Base-by-base conservation (phyloP, 2,329 filamentous ascomycete genomes). In the Penicillium sp. region DNA sequence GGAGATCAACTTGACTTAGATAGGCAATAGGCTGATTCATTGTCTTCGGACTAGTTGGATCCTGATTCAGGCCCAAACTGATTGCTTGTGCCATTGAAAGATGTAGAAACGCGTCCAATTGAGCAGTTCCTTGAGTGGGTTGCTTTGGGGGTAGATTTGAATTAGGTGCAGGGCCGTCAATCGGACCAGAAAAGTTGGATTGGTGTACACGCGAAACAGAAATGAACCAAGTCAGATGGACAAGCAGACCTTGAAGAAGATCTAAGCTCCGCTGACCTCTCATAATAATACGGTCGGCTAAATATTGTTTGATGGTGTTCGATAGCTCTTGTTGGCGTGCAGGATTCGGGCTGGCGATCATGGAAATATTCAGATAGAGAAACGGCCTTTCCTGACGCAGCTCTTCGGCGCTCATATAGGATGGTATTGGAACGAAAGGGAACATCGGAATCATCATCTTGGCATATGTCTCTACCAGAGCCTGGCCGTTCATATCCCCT, bases 91-190 rank as follows among this genome's bases (percentile, higher is more conserved):
- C 83, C 13, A 78, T 71, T 1, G 84, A 81, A 22, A 87, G 65
- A 9, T 81, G 77, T 2, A 86, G 69, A 3, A 86, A 72, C 56
- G 83, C 85, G 66, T 81, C 81, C 13, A 86, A 70, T 62, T 86
- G 85, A 7, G 44, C 44, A 9, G 44, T 47, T 8, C 44, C 44
- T 17, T 47, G 24, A 17, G 44, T 8, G 4, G 44, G 44, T 28
- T 8, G 44, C 24, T 28, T 47, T 17, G 22, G 22, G 22, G 42
- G 22, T 26, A 26, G 12, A 45, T 45, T 26, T 17, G 44, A 47
- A 47, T 47, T 35, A 2, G 28, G 8, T 5, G 4, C 22, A 4
- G 12, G 26, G 17, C 44, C 42, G 7, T 26, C 12, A 15, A 26
- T 56, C 24, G 15, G 15, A 17, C 24, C 44, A 47, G 44, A 26